Percentiles rank a stretch among this genome's conserved stretches.
Conservation (phyloP, 2,329 filamentous ascomycete species). For the Biscogniauxia marginata region DNA sequence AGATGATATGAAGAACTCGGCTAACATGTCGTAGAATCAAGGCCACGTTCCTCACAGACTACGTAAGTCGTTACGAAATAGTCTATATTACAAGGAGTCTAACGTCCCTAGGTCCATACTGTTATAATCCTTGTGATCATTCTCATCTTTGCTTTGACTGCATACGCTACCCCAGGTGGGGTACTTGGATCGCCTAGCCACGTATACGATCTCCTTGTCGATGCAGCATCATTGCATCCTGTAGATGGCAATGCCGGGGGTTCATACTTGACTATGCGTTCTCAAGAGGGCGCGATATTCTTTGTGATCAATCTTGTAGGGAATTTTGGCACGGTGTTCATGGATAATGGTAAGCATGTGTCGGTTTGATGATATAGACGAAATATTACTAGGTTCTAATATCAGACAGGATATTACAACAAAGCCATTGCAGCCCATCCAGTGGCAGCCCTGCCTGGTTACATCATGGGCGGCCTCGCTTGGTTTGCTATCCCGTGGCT, state of each 20-base stretch:
- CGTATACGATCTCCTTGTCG: slow-evolving; percentile 73
- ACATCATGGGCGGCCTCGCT: slow-evolving; percentile 77
- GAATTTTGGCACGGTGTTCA: slow-evolving; percentile 77
- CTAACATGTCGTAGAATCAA: slow-evolving; percentile 54
- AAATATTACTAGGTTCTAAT: no score
- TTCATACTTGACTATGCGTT: slow-evolving; percentile 84
- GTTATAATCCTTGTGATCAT: slow-evolving; percentile 79
- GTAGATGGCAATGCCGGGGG: slow-evolving; percentile 75
- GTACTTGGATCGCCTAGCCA: slow-evolving; percentile 67
- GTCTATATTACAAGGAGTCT: background rate
- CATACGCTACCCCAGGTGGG: slow-evolving; percentile 69
- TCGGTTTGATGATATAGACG: no score
- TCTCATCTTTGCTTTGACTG: slow-evolving; percentile 76
- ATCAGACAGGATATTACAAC: slow-evolving; percentile 72
- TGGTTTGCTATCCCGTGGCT: slow-evolving; percentile 94
- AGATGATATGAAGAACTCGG: background rate
- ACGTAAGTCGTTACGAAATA: slow-evolving; percentile 31
- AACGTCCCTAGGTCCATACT: slow-evolving; percentile 58
- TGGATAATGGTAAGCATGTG: slow-evolving; percentile 17
- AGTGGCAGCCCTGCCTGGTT: slow-evolving; percentile 79
- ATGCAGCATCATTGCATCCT: slow-evolving; percentile 66
- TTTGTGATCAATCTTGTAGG: slow-evolving; percentile 85
- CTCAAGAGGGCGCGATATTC: slow-evolving; percentile 76
- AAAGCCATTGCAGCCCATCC: slow-evolving; percentile 85
- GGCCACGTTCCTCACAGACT: slow-evolving; percentile 81